Evolutionary conservation across 805 yeast species (phyloP), one percentile per base, ranked within the genome.

Genomic region (Yarrowia deformans): DNA sequence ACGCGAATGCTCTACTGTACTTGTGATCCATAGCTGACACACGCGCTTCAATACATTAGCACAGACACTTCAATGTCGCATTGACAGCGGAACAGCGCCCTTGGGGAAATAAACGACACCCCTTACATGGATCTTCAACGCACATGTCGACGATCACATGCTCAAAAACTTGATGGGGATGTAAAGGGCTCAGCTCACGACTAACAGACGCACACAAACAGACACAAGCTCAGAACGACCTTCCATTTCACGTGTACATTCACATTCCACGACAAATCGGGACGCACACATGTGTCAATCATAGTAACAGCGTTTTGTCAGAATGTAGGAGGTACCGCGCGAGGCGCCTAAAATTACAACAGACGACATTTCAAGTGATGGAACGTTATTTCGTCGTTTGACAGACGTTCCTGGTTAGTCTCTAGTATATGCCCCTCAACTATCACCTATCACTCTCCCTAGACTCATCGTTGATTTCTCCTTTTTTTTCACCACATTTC

Each of bases 121-220:
- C 58, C 58, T 52, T 52, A 37, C 58, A 52, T 52, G 43, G 58
- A 52, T 52, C 58, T 52, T 23, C 56, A 10, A 43, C 46, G 18
- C 54, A 32, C 37, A 32, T 32, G 56, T 34, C 35, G 52, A 48
- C 52, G 52, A 48, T 48, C 52, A 46, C 48, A 43, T 43, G 48
- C 18, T 5, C 29, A 18, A 3, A 23, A 23, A 2, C 29, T 23
- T 23, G 29, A 23, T 23, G 29, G 29, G 29, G 29, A 23, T 23
- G 4, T 2, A 23, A 23, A 23, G 29, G 29, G 29, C 29, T 23
- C 29, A 23, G 29, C 29, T 4, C 29, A 39, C 42, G 39, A 35
- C 9, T 1, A 35, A 39, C 42, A 12, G 13, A 39, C 43, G 13
- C 13, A 5, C 43, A 14, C 18, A 40, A 13, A 14, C 43, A 23